Base-by-base conservation (phyloP, 2,329 filamentous ascomycete genomes). In the Pseudocercospora vitis region DNA sequence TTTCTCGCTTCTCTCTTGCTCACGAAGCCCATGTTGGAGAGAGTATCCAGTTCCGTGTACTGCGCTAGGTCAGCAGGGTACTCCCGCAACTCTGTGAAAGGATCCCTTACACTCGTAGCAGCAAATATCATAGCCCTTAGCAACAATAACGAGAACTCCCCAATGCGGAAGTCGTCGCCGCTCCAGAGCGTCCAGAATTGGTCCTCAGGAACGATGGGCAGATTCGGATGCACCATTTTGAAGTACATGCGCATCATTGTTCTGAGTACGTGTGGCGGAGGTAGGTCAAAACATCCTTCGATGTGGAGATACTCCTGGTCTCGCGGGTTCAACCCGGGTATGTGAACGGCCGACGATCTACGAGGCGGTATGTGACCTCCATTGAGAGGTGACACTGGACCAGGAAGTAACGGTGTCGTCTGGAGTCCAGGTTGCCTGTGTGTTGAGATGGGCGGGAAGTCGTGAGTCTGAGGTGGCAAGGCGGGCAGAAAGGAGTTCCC, bases 1-100 rank as follows among this genome's bases (percentile, higher is more conserved):
- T 55, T 60, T 12, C 57, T 46, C 29, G 59, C 59, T 40, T 62
- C 59, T 16, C 59, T 57, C 40, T 62, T 62, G 33, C 54, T 60
- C 12, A 56, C 52, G 31, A 62, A 62, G 26, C 57, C 59, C 6
- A 62, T 29, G 19, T 48, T 53, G 19, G 55, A 56, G 18, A 62
- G 37, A 1, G 50, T 54, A 8, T 60, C 59, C 4, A 53, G 42
- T 28, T 60, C 57, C 14, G 52, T 53, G 19, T 60, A 59, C 58
- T 60, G 23, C 45, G 8, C 26, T 7, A 4, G 11, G 44, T 55
- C 47, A 60, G 52, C 26, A 7, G n/a, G n/a, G n/a, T 19, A 31
- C 19, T 29, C 11, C 23, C 9, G 4, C 8, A 32, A 12, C 37
- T 18, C 2, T 26, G 9, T 35, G 9, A 18, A 12, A 1, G 14